Base-by-base conservation (phyloP, 2,329 filamentous ascomycete species). In the Polychaeton citri region DNA sequence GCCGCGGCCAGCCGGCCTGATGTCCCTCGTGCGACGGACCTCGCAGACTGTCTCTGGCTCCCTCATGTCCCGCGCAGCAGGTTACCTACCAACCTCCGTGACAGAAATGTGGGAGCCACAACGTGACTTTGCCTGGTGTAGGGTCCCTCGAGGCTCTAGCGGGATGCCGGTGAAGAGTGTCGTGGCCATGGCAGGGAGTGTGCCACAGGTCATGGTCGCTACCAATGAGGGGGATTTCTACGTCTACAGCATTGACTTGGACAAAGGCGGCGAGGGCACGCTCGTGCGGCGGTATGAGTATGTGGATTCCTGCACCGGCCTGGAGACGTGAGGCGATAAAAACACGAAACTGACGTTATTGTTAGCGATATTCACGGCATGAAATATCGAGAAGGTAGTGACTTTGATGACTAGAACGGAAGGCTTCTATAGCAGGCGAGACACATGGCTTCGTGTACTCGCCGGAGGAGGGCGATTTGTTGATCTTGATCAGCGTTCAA, bases 41-140 rank as follows among this genome's bases (percentile, higher is more conserved):
- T 96, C 88, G 4, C 87, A 96, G 55, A 83, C 88, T 38, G 88
- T 96, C 58, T 82, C 86, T 26, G 86, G 82, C 43, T 82, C 81
- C 17, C 80, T 98, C 40, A 88, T 84, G 13, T 83, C 84, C 4
- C 85, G 85, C 6, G 80, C 95, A 20, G 87, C 87, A 4, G 86
- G 84, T 1, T 98, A 98, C 55, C 67, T 98, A 2, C 90, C 90
- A 0, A 82, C 82, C 51, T 88, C 87, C 2, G 86, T 98, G 4
- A 88, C 88, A 1, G 88, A 96, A 60, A 95, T 96, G 71, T 96
- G 87, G 87, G 90, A 98, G 52, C 90, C 90, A 0, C 68, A 81
- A 40, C 75, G 90, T 37, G 90, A 98, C 59, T 98, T 98, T 62
- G 90, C 90, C 1, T 96, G 84, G 69, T 87, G 96, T 53, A 93